A percentile compares a stretch with the other conserved stretches of the same genome.
Evolutionary conservation across 805 yeast genomes (phyloP).

Genomic region (Saturnispora bothae): DNA sequence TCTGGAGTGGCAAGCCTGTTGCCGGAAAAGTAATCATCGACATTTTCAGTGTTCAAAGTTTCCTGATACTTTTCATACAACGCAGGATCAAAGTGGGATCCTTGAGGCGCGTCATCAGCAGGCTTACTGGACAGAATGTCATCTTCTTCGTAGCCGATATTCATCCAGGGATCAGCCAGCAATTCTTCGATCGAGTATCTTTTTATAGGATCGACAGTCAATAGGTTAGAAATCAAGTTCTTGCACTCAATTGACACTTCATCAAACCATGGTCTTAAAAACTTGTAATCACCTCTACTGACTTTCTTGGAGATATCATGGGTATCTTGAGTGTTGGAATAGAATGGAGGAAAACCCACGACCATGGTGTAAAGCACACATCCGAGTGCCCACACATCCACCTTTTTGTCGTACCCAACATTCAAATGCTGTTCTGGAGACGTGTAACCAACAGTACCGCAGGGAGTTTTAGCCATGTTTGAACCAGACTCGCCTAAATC

Average conservation of each 20-base stretch:
- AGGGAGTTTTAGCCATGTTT: conserved; percentile 51
- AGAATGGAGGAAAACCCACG: conserved; percentile 70
- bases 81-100: conserved; percentile 19
- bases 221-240: conserved; percentile 50
- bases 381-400: conserved; percentile 67
- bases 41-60: conserved; percentile 15
- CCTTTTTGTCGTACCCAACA: conserved; percentile 52
- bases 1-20: conserved; percentile 5
- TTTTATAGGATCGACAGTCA: conserved; percentile 58
- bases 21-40: conserved; percentile 17
- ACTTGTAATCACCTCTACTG: conserved; percentile 61
- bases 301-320: conserved; percentile 55
- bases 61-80: conserved; percentile 22
- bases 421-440: conserved; percentile 61
- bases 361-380: conserved; percentile 59
- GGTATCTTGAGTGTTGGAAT: conserved; percentile 51
- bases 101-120: conserved; percentile 23
- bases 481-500: conserved; percentile 29
- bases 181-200: conserved; percentile 62
- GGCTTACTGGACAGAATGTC: conserved; percentile 11
- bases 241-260: conserved; percentile 67
- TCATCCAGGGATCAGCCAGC: conserved; percentile 60
- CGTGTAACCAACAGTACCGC: conserved; percentile 69
- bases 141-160: conserved; percentile 22
- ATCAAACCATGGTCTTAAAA: conserved; percentile 82